A percentile compares a stretch with the other conserved stretches of the same genome.
These are phyloP conservation scores for Botrytis tulipae DNA, from an alignment of 2,329 filamentous ascomycete species.

Conservation along the genomic window DNA sequence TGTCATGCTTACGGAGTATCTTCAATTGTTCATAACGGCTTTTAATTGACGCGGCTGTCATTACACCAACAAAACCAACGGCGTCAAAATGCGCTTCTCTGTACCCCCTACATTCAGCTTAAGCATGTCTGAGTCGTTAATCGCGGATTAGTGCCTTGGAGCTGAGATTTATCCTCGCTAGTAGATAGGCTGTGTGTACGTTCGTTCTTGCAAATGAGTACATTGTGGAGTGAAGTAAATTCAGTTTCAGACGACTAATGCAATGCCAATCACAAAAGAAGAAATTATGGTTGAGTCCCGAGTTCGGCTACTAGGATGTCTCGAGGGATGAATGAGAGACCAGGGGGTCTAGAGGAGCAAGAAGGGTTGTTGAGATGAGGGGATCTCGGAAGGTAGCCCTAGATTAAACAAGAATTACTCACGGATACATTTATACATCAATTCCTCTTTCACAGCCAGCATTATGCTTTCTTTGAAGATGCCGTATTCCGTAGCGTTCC, in stretches of 20 bases:
- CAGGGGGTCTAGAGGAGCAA: background rate
- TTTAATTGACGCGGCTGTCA: constrained; percentile 9
- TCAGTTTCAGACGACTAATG: constrained; percentile 8
- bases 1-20: background rate
- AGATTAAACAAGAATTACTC: background rate
- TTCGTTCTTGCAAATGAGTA: background rate
- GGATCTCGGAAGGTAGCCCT: constrained; percentile 1
- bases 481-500: constrained; percentile 3
- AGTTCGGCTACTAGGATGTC: constrained; percentile 10
- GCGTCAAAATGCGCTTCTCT: constrained; percentile 20
- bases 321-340: background rate
- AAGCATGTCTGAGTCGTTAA: background rate
- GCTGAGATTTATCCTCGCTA: constrained; percentile 12
- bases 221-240: constrained; percentile 1
- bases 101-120: constrained; percentile 11
- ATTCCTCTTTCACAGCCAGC: background rate
- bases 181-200: background rate
- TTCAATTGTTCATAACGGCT: background rate
- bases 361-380: background rate
- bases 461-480: background rate
- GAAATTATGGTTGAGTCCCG: constrained; percentile 6
- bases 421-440: background rate
- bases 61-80: constrained; percentile 3
- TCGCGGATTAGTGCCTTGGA: constrained; percentile 4
- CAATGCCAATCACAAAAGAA: constrained; percentile 13